These are phyloP conservation scores for Bjerkandera adusta DNA, from an alignment of 1,284 basidiomycete species.

Conservation along the genomic window DNA sequence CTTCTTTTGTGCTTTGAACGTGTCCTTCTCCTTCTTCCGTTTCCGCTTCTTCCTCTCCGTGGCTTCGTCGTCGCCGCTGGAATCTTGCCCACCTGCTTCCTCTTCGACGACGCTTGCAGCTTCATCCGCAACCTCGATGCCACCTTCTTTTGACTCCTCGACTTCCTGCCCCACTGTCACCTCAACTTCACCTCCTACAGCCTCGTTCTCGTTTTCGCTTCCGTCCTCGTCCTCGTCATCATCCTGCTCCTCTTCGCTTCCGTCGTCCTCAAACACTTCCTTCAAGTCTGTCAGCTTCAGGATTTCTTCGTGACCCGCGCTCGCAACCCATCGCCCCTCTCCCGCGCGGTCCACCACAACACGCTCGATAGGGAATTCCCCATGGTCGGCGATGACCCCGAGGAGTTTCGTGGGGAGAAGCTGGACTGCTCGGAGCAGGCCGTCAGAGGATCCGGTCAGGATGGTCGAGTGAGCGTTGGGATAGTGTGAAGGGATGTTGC, in stretches of 20 bases:
- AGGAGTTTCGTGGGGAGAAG: constrained; percentile 88
- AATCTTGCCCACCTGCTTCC: constrained; percentile 33
- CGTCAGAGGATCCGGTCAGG: constrained; percentile 92
- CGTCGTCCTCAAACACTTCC: constrained; percentile 59
- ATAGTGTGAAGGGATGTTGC: constrained; percentile 65
- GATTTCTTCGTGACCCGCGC: constrained; percentile 88
- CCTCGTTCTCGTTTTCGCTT: constrained; percentile 20
- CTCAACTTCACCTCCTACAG: constrained; percentile 18
- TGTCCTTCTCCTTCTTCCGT: constrained; percentile 50
- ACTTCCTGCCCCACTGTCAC: constrained; percentile 40
- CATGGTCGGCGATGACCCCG: constrained; percentile 89
- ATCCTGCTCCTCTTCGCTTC: constrained; percentile 44
- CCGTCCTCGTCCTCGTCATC: constrained; percentile 36
- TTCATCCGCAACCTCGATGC: constrained; percentile 30
- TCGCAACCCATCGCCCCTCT: constrained; percentile 81
- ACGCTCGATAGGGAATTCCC: constrained; percentile 88
- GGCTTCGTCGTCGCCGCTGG: constrained; percentile 34
- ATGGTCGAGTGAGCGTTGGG: constrained; percentile 71
- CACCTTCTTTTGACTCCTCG: constrained; percentile 38
- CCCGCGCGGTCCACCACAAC: constrained; percentile 60
- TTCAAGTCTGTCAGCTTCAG: constrained; percentile 83
- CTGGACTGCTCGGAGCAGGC: constrained; percentile 86
- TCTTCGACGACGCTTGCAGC: constrained; percentile 31
- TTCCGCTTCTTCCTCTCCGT: constrained; percentile 52
- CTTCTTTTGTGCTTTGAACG: constrained; percentile 41